Evolutionary conservation across 495 filamentous ascomycete species (phyloP).

Genomic region (Sordaria brevicollis): DNA sequence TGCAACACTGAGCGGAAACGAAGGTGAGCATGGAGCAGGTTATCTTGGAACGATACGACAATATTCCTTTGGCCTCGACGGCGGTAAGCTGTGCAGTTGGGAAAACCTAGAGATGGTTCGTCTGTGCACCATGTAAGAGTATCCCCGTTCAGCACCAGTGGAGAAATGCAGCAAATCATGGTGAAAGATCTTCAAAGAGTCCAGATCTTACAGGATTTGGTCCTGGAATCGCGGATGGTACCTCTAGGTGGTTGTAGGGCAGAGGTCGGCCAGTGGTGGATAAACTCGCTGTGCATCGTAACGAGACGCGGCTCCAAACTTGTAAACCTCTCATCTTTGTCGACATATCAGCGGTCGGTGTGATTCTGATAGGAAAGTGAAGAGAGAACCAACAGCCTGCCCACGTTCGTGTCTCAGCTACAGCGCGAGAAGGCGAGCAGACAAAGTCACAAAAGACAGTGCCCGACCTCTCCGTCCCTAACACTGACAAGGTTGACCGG

Average conservation of each 20-base stretch:
- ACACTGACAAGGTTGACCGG: neutral
- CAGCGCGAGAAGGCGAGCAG: neutral
- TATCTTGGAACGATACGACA: neutral
- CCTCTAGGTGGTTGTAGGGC: neutral
- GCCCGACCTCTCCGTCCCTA: neutral
- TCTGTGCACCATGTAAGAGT: neutral
- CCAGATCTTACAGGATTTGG: neutral
- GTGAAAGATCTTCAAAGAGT: neutral
- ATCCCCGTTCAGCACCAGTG: neutral
- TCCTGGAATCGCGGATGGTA: neutral
- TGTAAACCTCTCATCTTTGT: neutral
- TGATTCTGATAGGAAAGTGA: neutral
- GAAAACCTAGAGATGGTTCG: neutral
- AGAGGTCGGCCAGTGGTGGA: neutral
- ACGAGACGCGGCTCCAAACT: neutral
- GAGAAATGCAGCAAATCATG: neutral
- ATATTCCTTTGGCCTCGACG: neutral
- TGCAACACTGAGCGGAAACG: neutral
- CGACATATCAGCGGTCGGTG: neutral
- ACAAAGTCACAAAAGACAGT: neutral
- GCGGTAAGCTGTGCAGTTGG: neutral
- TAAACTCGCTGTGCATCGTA: neutral
- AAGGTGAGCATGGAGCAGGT: neutral
- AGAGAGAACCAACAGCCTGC: neutral
- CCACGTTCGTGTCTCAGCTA: neutral